Evolutionary conservation across 192 early-diverging fungal genomes (phyloP).

Genomic region (Coemansia sp.): DNA sequence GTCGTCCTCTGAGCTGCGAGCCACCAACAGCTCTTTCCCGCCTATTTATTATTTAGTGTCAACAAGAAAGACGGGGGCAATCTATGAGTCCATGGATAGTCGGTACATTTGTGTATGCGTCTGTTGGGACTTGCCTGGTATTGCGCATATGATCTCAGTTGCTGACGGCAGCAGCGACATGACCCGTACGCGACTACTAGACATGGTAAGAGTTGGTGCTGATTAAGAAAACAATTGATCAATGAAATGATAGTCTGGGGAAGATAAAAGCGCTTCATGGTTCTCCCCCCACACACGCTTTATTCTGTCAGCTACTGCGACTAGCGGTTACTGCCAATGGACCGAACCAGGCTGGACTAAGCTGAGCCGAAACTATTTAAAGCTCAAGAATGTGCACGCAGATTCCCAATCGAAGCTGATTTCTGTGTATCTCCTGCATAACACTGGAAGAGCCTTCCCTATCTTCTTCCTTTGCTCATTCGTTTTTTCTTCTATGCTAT

Average conservation of each 20-base stretch:
- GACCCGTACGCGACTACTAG: background rate
- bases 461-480: background rate
- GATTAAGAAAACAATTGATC: background rate
- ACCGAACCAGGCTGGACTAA: background rate
- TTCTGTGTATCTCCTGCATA: background rate
- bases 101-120: background rate
- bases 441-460: background rate
- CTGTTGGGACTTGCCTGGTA: constrained; percentile 14
- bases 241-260: background rate
- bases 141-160: constrained; percentile 23
- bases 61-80: background rate
- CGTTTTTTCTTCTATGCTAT: background rate
- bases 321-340: background rate
- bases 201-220: background rate
- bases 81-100: background rate
- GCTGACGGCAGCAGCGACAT: constrained; percentile 27
- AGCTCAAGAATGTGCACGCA: background rate
- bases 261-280: background rate
- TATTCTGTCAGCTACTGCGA: background rate
- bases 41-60: background rate
- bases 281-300: background rate
- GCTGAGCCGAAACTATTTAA: background rate
- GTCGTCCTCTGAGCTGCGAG: constrained; percentile 25
- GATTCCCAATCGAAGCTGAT: background rate
- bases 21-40: constrained; percentile 21